Percentiles rank a stretch among this genome's conserved stretches.
Conservation (phyloP, 352 stramenopile genomes). For the Globisporangium lucens region DNA sequence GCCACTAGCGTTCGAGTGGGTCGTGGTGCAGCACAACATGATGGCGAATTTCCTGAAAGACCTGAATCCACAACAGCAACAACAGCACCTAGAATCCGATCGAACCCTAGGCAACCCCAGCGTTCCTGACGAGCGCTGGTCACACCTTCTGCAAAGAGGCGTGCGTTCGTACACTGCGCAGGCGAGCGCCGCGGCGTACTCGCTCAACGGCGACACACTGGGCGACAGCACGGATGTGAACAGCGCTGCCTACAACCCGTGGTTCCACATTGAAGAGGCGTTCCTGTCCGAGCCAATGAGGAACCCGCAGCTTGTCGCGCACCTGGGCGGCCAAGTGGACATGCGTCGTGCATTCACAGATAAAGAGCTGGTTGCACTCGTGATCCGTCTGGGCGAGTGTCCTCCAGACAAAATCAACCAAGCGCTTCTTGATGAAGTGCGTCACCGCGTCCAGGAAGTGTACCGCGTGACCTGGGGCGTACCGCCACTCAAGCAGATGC, state of each 20-base stretch:
- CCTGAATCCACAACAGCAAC: neutral
- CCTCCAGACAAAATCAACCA: neutral
- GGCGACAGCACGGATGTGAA: conserved; percentile 30
- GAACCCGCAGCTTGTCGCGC: conserved; percentile 45
- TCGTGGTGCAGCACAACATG: conserved; percentile 50
- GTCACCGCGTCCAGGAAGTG: conserved; percentile 62
- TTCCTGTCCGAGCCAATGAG: conserved; percentile 53
- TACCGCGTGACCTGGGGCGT: conserved; percentile 62
- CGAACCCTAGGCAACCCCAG: neutral
- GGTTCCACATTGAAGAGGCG: conserved; percentile 50
- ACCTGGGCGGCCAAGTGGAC: conserved; percentile 63
- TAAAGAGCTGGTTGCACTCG: conserved; percentile 32
- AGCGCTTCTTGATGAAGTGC: conserved; percentile 22
- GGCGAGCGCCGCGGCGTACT: conserved; percentile 24
- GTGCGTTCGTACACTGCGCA: conserved; percentile 37
- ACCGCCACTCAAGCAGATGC: conserved; percentile 40
- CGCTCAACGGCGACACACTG: conserved; percentile 39
- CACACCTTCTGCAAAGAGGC: conserved; percentile 30
- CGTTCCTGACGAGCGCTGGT: conserved; percentile 24
- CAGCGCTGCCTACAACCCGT: conserved; percentile 54
- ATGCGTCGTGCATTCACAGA: conserved; percentile 41
- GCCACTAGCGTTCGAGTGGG: conserved; percentile 44
- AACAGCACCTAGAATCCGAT: neutral
- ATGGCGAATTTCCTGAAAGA: conserved; percentile 6
- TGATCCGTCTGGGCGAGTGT: neutral